phyloP scores from a whole-genome alignment of 805 yeast species.

The Kodamaea kakaduensis region DNA sequence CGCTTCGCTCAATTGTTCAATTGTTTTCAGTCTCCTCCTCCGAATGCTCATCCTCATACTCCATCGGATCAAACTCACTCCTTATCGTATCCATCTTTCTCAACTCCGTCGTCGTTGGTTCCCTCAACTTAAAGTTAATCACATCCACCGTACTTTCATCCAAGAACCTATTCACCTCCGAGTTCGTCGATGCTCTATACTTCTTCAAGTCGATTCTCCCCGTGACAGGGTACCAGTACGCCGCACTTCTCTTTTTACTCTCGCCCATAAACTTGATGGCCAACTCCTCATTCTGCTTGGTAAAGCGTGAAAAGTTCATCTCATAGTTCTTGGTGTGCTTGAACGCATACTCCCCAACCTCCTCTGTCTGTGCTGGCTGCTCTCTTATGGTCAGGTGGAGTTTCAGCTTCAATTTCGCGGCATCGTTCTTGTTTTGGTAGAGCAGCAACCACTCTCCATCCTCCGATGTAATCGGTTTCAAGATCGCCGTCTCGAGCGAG shows the following conservation, averaged over 20 bases:
- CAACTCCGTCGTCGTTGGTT: conserved; percentile 67
- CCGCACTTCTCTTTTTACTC: conserved; percentile 46
- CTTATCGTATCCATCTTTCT: conserved; percentile 64
- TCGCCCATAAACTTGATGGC: conserved; percentile 55
- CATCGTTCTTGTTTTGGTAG: conserved; percentile 29
- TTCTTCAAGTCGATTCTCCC: conserved; percentile 81
- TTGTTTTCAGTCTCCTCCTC: conserved; percentile 35
- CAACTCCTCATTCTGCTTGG: conserved; percentile 57
- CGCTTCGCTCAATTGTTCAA: background rate
- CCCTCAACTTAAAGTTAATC: conserved; percentile 60
- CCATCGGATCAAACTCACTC: conserved; percentile 74
- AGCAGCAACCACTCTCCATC: conserved; percentile 75
- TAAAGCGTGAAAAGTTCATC: conserved; percentile 49
- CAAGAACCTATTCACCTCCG: conserved; percentile 51
- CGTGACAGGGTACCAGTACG: conserved; percentile 71
- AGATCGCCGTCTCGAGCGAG: conserved; percentile 55
- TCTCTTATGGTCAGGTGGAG: conserved; percentile 40
- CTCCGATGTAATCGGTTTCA: conserved; percentile 67
- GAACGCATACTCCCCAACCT: conserved; percentile 52
- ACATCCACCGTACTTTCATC: conserved; percentile 57
- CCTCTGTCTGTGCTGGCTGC: conserved; percentile 42
- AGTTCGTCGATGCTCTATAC: conserved; percentile 65
- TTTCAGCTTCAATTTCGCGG: conserved; percentile 21
- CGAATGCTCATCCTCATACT: conserved; percentile 62
- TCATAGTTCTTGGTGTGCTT: conserved; percentile 77